Conservation (phyloP, 257 asterid species). For the Sherardia arvensis region DNA sequence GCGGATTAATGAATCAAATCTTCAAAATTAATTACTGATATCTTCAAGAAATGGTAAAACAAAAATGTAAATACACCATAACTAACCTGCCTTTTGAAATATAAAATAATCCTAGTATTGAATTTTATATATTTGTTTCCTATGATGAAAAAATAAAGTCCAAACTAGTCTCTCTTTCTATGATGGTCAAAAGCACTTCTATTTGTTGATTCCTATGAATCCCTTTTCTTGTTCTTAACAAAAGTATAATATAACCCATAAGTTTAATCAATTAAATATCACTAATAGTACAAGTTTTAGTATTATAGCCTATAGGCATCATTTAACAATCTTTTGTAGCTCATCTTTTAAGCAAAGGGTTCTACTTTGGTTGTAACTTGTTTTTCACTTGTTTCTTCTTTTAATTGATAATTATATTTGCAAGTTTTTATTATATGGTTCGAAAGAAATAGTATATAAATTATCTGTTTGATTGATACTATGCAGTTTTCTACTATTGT, state of each 20-base stretch:
- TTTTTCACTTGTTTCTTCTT: too few relatives aligned
- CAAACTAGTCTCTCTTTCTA: slow-evolving; percentile 19
- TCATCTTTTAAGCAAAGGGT: slow-evolving; percentile 11
- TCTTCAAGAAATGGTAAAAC: background rate
- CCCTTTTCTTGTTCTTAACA: slow-evolving; percentile 16
- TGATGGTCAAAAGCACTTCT: slow-evolving; percentile 13
- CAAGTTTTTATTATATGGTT: too few relatives aligned
- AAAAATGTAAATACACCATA: background rate
- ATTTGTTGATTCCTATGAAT: slow-evolving; percentile 31
- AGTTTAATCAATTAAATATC: background rate
- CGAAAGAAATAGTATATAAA: too few relatives aligned
- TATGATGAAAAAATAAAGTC: slow-evolving; percentile 13
- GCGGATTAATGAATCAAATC: background rate
- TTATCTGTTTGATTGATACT: too few relatives aligned
- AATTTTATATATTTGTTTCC: too few relatives aligned
- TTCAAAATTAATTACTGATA: background rate
- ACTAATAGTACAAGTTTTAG: background rate
- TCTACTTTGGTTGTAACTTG: background rate
- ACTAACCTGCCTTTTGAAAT: background rate
- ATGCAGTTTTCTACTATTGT: too few relatives aligned
- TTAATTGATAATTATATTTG: too few relatives aligned
- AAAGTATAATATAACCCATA: background rate
- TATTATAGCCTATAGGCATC: background rate
- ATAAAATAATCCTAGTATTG: background rate
- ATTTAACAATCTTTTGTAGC: slow-evolving; percentile 10